A percentile compares a stretch with the other conserved stretches of the same genome.
phyloP scores from a whole-genome alignment of 2,329 filamentous ascomycete species.

The Nannizzia gypsea region DNA sequence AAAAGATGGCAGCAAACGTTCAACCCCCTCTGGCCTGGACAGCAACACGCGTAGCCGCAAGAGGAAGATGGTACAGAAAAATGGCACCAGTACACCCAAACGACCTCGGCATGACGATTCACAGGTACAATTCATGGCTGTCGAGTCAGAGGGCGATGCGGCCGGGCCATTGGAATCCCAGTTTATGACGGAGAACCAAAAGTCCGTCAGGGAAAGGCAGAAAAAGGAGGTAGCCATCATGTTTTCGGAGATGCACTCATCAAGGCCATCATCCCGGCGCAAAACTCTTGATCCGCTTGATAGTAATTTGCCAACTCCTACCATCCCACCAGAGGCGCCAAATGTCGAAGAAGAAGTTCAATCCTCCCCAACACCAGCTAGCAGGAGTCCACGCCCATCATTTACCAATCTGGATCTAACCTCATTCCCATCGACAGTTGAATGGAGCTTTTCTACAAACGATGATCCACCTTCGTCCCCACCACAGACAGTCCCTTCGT shows the following conservation, averaged over 20 bases:
- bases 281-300: constrained; percentile 15
- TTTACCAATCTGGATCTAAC: constrained; percentile 7
- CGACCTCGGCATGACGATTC: constrained; percentile 67
- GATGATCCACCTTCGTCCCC: constrained; percentile 30
- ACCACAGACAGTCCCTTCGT: not conserved
- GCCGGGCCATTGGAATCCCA: constrained; percentile 51
- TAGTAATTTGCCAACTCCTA: constrained; percentile 27
- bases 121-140: constrained; percentile 63
- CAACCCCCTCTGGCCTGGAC: constrained; percentile 9
- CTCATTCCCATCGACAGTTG: constrained; percentile 8
- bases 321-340: constrained; percentile 26
- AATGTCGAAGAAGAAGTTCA: constrained; percentile 37
- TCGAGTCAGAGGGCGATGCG: constrained; percentile 47
- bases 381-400: constrained; percentile 16
- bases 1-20: not conserved
- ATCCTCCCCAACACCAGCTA: constrained; percentile 43
- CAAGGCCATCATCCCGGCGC: constrained; percentile 20
- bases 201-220: constrained; percentile 64
- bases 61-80: not conserved
- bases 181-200: constrained; percentile 64
- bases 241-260: constrained; percentile 55
- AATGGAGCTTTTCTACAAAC: constrained; percentile 10
- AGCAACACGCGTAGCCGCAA: not conserved
- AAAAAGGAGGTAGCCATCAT: constrained; percentile 49
- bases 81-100: constrained; percentile 31